These are phyloP conservation scores for Botrytis tulipae DNA, from an alignment of 2,329 filamentous ascomycete genomes.

Conservation along the genomic window DNA sequence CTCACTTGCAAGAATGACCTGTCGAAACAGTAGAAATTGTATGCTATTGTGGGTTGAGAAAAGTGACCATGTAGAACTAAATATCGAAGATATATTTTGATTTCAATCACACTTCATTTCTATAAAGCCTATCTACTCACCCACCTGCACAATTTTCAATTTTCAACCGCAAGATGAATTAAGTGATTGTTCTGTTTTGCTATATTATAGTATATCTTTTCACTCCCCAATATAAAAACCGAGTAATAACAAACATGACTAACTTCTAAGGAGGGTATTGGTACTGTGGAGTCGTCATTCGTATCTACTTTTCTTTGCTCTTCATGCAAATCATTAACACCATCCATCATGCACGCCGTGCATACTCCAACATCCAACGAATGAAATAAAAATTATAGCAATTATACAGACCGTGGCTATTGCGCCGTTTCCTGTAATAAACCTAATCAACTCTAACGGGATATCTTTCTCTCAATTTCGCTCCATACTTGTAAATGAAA, in stretches of 20 bases:
- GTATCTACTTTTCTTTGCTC: not conserved
- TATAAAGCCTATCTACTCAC: not conserved
- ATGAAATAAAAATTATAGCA: not conserved
- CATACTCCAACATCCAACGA: not conserved
- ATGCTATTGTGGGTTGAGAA: not conserved
- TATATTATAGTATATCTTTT: not conserved
- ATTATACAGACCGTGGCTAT: not conserved
- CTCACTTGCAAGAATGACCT: not conserved
- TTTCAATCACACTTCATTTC: not conserved
- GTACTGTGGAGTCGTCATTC: not conserved
- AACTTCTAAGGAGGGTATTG: conserved; percentile 9
- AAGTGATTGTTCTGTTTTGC: not conserved
- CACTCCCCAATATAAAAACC: not conserved
- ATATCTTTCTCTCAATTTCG: conserved; percentile 16
- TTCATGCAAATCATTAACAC: not conserved
- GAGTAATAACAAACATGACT: not conserved
- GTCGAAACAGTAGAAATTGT: not conserved
- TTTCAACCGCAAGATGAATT: not conserved
- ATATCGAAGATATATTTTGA: not conserved
- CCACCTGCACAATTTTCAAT: not conserved
- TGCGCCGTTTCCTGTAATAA: not conserved
- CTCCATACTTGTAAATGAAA: conserved; percentile 15
- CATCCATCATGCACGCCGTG: not conserved
- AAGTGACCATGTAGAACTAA: not conserved
- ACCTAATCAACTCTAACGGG: conserved; percentile 10